Conservation (phyloP, 2,329 filamentous ascomycete species). For the Monosporascus ibericus region DNA sequence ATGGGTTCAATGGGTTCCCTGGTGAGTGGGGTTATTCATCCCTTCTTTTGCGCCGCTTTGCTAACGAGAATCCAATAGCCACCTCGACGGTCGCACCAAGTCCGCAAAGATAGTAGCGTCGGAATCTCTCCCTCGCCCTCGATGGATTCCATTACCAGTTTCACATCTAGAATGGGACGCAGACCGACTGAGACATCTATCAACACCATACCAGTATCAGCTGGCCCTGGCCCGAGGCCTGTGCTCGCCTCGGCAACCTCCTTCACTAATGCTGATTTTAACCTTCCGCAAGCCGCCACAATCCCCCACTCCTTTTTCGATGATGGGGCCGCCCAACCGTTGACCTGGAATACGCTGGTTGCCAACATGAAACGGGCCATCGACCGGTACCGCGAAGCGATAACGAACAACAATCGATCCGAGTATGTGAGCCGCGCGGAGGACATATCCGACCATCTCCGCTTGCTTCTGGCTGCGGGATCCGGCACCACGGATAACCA, state of each 20-base stretch:
- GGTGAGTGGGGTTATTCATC: constrained; percentile 40
- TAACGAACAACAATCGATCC: constrained; percentile 73
- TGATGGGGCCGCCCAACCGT: constrained; percentile 69
- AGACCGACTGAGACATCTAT: constrained; percentile 42
- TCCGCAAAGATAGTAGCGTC: constrained; percentile 46
- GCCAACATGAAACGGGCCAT: constrained; percentile 90
- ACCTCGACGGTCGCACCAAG: constrained; percentile 56
- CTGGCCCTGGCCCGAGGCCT: constrained; percentile 33
- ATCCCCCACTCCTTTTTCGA: constrained; percentile 86
- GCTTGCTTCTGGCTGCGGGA: constrained; percentile 86
- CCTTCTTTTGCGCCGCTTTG: constrained; percentile 4
- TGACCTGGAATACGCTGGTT: constrained; percentile 86
- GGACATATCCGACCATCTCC: constrained; percentile 94
- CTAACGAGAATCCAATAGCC: constrained; percentile 33
- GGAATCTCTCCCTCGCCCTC: constrained; percentile 76
- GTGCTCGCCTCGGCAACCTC: constrained; percentile 55
- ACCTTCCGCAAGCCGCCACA: constrained; percentile 50
- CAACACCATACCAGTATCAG: constrained; percentile 38
- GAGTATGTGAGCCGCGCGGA: constrained; percentile 94
- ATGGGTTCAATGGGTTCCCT: constrained; percentile 62
- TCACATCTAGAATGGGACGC: constrained; percentile 53
- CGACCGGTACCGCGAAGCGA: constrained; percentile 84
- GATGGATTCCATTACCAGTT: constrained; percentile 79
- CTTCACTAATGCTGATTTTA: constrained; percentile 54
- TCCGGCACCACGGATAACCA: constrained; percentile 98